A percentile compares a stretch with the other conserved stretches of the same genome.
These are phyloP conservation scores for Pseudogymnoascus sp. DNA, from an alignment of 2,329 filamentous ascomycete species.

Conservation along the genomic window DNA sequence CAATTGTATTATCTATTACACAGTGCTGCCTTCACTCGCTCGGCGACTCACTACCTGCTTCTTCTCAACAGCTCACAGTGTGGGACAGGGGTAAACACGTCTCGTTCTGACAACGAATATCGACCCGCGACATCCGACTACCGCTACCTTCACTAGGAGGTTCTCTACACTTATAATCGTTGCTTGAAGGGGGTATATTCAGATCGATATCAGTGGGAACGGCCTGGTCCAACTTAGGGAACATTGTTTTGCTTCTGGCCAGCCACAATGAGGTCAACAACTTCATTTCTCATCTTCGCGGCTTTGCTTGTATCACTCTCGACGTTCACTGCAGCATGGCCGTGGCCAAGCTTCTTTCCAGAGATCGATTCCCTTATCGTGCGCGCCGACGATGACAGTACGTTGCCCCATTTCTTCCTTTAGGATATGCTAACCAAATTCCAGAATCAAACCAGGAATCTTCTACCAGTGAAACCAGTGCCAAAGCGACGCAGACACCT, in stretches of 20 bases:
- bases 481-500: not conserved
- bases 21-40: conserved; percentile 11
- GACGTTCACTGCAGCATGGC: conserved; percentile 35
- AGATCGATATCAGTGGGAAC: not conserved
- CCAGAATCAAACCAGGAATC: not conserved
- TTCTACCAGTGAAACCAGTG: not conserved
- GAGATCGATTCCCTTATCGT: conserved; percentile 46
- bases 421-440: not conserved
- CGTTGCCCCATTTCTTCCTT: not conserved
- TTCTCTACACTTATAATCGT: not conserved
- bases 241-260: not conserved
- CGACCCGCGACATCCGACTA: not conserved
- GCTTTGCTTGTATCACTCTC: conserved; percentile 46
- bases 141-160: not conserved
- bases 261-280: conserved; percentile 22
- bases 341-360: conserved; percentile 51
- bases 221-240: not conserved
- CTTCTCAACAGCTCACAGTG: not conserved
- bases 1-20: not conserved
- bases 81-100: conserved; percentile 4
- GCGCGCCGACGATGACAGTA: conserved; percentile 11
- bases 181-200: not conserved
- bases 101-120: not conserved
- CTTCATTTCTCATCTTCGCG: conserved; percentile 39
- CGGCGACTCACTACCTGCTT: not conserved